Percentiles rank a stretch among this genome's conserved stretches.
Evolutionary conservation across 1,284 basidiomycete genomes (phyloP).

Genomic region (Pseudozyma thailandica): DNA sequence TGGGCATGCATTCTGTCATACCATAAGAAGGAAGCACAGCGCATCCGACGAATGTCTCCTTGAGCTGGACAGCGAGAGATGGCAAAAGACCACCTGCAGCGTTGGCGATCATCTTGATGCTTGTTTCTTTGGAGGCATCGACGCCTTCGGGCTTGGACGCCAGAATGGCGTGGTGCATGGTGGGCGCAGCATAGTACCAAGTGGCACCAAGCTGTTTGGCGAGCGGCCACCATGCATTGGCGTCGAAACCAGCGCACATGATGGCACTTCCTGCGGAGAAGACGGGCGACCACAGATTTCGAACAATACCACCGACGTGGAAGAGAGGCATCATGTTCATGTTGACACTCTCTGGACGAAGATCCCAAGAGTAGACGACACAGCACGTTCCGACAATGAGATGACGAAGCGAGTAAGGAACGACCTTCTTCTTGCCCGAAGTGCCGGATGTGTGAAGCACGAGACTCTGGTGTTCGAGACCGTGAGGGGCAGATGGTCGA

Average conservation of each 20-base stretch:
- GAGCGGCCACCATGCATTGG: slow-evolving; percentile 66
- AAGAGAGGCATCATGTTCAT: slow-evolving; percentile 69
- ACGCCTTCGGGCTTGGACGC: slow-evolving; percentile 63
- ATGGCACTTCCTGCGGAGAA: slow-evolving; percentile 66
- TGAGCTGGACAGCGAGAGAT: slow-evolving; percentile 65
- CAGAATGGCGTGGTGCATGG: slow-evolving; percentile 68
- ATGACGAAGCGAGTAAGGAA: slow-evolving; percentile 66
- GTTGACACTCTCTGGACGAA: slow-evolving; percentile 64
- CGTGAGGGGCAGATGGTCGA: slow-evolving; percentile 55
- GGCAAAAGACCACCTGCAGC: slow-evolving; percentile 67
- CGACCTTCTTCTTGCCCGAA: slow-evolving; percentile 67
- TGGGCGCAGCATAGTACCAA: slow-evolving; percentile 68
- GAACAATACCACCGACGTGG: slow-evolving; percentile 68
- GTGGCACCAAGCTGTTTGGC: slow-evolving; percentile 66
- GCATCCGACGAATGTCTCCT: slow-evolving; percentile 63
- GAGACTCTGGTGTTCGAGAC: slow-evolving; percentile 63
- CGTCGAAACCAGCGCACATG: slow-evolving; percentile 67
- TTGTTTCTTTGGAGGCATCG: slow-evolving; percentile 55
- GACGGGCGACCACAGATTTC: slow-evolving; percentile 66
- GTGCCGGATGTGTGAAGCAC: slow-evolving; percentile 68
- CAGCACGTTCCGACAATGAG: slow-evolving; percentile 67
- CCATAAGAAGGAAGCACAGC: slow-evolving; percentile 67
- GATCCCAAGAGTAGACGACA: slow-evolving; percentile 66
- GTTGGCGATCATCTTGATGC: slow-evolving; percentile 67
- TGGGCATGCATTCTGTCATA: slow-evolving; percentile 69